phyloP scores from a whole-genome alignment of 2,329 filamentous ascomycete genomes.

The Helotiales sp. region DNA sequence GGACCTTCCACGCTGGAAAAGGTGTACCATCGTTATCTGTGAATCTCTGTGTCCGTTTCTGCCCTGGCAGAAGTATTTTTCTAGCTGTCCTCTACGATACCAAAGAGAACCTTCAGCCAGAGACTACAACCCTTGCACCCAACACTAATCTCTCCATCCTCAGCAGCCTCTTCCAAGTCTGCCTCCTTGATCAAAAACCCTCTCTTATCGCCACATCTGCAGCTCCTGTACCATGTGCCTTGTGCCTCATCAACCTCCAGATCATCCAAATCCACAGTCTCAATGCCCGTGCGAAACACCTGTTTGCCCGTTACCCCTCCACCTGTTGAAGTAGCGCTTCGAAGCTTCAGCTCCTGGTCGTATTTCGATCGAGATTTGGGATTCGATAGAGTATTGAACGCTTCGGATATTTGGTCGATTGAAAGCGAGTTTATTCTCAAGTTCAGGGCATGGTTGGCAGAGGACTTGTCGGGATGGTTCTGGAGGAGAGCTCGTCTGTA shows the following conservation, averaged over 20 bases:
- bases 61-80: neutral
- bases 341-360: slow-evolving; percentile 53
- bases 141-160: slow-evolving; percentile 65
- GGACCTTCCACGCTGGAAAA: neutral
- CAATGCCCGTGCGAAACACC: slow-evolving; percentile 62
- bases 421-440: slow-evolving; percentile 48
- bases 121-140: slow-evolving; percentile 70
- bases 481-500: slow-evolving; percentile 68
- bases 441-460: slow-evolving; percentile 22
- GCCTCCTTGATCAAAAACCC: slow-evolving; percentile 64
- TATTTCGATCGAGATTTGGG: slow-evolving; percentile 56
- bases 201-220: slow-evolving; percentile 66
- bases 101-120: slow-evolving; percentile 69
- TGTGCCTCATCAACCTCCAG: slow-evolving; percentile 56
- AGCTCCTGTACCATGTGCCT: slow-evolving; percentile 58
- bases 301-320: slow-evolving; percentile 31
- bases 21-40: neutral
- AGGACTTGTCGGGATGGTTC: slow-evolving; percentile 60
- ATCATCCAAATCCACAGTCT: slow-evolving; percentile 70
- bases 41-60: neutral
- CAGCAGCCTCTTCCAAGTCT: slow-evolving; percentile 63
- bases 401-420: slow-evolving; percentile 67
- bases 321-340: slow-evolving; percentile 28
- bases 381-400: slow-evolving; percentile 61
- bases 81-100: slow-evolving; percentile 51